Percentiles rank a stretch among this genome's conserved stretches.
These are phyloP conservation scores for Lunasporangiospora selenospora DNA, from an alignment of 192 early-diverging fungal species.

Conservation along the genomic window DNA sequence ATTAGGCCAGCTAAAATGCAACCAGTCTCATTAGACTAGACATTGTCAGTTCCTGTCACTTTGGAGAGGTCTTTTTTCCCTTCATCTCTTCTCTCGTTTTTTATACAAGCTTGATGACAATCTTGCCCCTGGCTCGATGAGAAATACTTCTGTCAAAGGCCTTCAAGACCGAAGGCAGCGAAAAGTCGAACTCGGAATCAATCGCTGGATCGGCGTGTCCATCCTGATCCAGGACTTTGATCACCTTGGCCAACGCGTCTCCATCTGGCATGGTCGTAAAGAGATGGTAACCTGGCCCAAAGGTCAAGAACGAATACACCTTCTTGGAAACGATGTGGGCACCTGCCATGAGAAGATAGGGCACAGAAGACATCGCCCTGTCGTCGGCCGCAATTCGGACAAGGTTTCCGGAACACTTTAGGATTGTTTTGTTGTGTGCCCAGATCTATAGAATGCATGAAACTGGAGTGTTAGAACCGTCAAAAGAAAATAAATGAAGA, in stretches of 20 bases:
- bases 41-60: too few species aligned
- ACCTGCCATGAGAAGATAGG: background rate
- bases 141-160: slow-evolving; percentile 25
- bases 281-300: slow-evolving; percentile 27
- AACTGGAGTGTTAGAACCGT: too few species aligned
- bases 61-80: too few species aligned
- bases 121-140: slow-evolving; percentile 22
- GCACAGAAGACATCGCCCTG: slow-evolving; percentile 2
- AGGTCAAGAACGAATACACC: slow-evolving; percentile 8
- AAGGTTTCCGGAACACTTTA: slow-evolving; percentile 18
- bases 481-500: background rate
- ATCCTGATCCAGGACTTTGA: slow-evolving; percentile 13
- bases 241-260: slow-evolving; percentile 3
- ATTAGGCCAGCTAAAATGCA: too few species aligned
- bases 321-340: slow-evolving; percentile 3
- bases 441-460: slow-evolving; percentile 21
- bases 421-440: slow-evolving; percentile 15
- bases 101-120: slow-evolving; percentile 25
- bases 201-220: slow-evolving; percentile 16
- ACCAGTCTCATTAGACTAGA: too few species aligned
- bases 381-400: slow-evolving; percentile 14
- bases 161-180: slow-evolving; percentile 7
- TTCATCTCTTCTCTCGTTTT: too few species aligned
- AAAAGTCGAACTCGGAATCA: slow-evolving; percentile 21
- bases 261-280: slow-evolving; percentile 20